Conservation (phyloP, 176 grass and related monocot genomes). For the Stipa capillata region DNA sequence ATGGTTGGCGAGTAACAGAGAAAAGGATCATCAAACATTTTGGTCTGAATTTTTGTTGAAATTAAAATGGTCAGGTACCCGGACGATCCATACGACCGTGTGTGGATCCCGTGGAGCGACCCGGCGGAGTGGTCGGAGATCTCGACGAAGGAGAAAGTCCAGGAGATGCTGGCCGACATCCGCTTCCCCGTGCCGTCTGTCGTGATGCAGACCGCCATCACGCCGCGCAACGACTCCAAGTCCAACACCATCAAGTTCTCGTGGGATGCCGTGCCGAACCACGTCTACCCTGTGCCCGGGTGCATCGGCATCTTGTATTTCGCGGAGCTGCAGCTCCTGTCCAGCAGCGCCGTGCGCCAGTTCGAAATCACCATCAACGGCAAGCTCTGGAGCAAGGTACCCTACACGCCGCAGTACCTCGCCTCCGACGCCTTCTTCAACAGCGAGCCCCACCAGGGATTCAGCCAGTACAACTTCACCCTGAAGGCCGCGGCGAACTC, state of each 20-base stretch:
- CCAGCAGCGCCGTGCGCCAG: neutral
- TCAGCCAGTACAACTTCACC: constrained; percentile 4
- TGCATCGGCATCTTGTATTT: constrained; percentile 21
- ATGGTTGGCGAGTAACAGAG: no score
- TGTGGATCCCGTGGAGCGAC: constrained; percentile 2
- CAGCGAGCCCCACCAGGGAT: no score
- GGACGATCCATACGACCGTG: constrained; percentile 14
- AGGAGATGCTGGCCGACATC: neutral
- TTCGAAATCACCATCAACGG: constrained; percentile 19
- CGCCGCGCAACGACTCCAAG: constrained; percentile 19
- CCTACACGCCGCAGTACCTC: neutral
- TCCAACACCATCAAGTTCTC: constrained; percentile 16
- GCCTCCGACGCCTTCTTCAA: neutral
- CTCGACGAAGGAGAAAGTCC: neutral
- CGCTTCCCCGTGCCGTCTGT: constrained; percentile 4
- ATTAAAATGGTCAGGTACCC: constrained; percentile 54
- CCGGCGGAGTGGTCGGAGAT: neutral
- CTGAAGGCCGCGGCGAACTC: constrained; percentile 26
- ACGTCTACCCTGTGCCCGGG: neutral
- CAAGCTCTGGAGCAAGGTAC: neutral
- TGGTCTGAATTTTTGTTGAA: no score
- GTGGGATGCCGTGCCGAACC: neutral
- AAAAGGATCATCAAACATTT: no score
- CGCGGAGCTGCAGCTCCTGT: constrained; percentile 10
- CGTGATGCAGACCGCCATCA: constrained; percentile 40